phyloP scores from a whole-genome alignment of 139 green algal genomes.

The Nannochloris sp. region DNA sequence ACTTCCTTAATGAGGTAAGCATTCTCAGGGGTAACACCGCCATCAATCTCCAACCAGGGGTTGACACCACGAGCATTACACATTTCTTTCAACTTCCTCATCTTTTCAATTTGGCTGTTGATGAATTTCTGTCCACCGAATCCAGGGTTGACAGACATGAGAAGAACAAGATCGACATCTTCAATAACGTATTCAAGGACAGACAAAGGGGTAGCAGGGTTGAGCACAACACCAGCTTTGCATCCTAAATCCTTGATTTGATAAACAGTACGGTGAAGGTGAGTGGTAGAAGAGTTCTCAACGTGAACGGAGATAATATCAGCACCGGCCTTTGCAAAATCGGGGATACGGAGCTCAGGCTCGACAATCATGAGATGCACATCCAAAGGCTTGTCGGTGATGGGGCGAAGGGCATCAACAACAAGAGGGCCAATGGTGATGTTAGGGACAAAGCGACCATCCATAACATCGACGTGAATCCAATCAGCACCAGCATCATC shows the following conservation, averaged over 20 bases:
- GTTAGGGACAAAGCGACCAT: conserved; percentile 92
- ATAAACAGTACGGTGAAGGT: conserved; percentile 90
- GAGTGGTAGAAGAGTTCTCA: conserved; percentile 86
- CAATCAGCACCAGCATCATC: conserved; percentile 74
- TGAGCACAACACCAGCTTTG: conserved; percentile 96
- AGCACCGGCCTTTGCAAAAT: conserved; percentile 96
- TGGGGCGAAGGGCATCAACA: conserved; percentile 88
- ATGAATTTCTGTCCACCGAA: conserved; percentile 99
- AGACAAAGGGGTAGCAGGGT: conserved; percentile 83
- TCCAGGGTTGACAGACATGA: conserved; percentile 99
- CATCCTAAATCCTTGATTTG: conserved; percentile 97
- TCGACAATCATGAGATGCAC: conserved; percentile 96
- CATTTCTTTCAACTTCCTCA: conserved; percentile 76
- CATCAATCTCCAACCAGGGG: conserved; percentile 99
- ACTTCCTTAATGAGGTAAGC: conserved; percentile 90
- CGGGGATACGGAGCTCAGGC: conserved; percentile 82
- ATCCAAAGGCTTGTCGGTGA: conserved; percentile 94
- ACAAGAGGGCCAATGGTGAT: conserved; percentile 98
- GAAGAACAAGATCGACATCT: conserved; percentile 87
- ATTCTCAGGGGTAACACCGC: conserved; percentile 89
- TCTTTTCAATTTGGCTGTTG: conserved; percentile 90
- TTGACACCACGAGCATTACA: conserved; percentile 86
- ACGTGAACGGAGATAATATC: conserved; percentile 97
- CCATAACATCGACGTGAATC: conserved; percentile 86
- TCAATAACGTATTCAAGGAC: conserved; percentile 89